These are phyloP conservation scores for Arthrobotrys sphaeroides DNA, from an alignment of 2,329 filamentous ascomycete species.

Conservation along the genomic window DNA sequence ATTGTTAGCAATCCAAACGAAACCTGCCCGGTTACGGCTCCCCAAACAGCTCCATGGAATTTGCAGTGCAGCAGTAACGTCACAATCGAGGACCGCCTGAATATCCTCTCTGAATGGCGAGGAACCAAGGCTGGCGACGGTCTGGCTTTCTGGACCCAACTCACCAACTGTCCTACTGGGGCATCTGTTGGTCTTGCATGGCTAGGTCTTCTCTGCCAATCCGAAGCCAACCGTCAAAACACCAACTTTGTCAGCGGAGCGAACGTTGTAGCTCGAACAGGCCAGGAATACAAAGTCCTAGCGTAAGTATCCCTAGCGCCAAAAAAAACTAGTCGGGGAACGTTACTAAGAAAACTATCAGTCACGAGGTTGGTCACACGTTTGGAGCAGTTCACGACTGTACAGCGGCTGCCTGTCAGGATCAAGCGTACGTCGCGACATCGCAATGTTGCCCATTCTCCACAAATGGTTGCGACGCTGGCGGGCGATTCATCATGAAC, in stretches of 20 bases:
- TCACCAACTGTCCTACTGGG: slow-evolving; percentile 82
- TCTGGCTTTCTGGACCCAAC: slow-evolving; percentile 92
- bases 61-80: slow-evolving; percentile 71
- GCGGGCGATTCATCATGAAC: slow-evolving; percentile 91
- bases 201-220: slow-evolving; percentile 84
- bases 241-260: slow-evolving; percentile 82
- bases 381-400: slow-evolving; percentile 98
- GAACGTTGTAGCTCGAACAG: slow-evolving; percentile 86
- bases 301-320: slow-evolving; percentile 65
- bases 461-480: slow-evolving; percentile 74
- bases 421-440: slow-evolving; percentile 60
- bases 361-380: slow-evolving; percentile 88
- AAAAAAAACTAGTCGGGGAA: no score
- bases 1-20: slow-evolving; percentile 74
- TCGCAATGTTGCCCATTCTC: slow-evolving; percentile 80
- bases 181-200: slow-evolving; percentile 90
- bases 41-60: slow-evolving; percentile 82
- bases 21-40: slow-evolving; percentile 74
- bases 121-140: slow-evolving; percentile 75
- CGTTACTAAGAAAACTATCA: slow-evolving; percentile 21
- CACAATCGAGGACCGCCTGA: slow-evolving; percentile 79
- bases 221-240: slow-evolving; percentile 65
- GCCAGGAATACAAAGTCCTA: slow-evolving; percentile 92
- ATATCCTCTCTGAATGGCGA: slow-evolving; percentile 88
- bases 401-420: slow-evolving; percentile 63